Evolutionary conservation across 2,329 filamentous ascomycete genomes (phyloP).

Genomic region (Trichoderma breve): DNA sequence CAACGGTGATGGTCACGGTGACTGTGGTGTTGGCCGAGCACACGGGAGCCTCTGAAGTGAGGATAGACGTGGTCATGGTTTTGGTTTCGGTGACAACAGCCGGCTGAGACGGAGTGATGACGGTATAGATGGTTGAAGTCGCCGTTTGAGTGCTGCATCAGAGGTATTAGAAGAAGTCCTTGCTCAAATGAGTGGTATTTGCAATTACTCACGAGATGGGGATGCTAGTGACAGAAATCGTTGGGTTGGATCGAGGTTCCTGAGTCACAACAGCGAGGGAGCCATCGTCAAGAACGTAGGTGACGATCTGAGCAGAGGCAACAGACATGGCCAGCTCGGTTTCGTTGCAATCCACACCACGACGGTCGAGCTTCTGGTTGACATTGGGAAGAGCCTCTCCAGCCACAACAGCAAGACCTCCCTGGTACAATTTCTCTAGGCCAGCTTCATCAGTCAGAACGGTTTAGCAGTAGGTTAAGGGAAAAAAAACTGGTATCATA

Average conservation of each 20-base stretch:
- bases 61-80: conserved; percentile 24
- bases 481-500: conserved; percentile 17
- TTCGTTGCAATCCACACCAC: conserved; percentile 25
- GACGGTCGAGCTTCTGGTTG: conserved; percentile 25
- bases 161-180: neutral
- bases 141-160: conserved; percentile 34
- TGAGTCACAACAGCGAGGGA: conserved; percentile 15
- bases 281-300: conserved; percentile 17
- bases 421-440: conserved; percentile 11
- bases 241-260: neutral
- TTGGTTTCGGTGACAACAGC: conserved; percentile 24
- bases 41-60: conserved; percentile 8
- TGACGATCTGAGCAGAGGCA: conserved; percentile 21
- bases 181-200: neutral
- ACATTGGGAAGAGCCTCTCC: conserved; percentile 20
- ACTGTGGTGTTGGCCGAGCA: conserved; percentile 27
- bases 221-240: conserved; percentile 26
- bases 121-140: conserved; percentile 35
- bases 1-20: conserved; percentile 28
- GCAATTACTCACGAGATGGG: conserved; percentile 37
- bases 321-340: conserved; percentile 7
- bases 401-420: neutral
- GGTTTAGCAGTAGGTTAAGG: neutral
- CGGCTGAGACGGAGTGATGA: conserved; percentile 24
- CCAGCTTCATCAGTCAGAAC: neutral